A percentile compares a stretch with the other conserved stretches of the same genome.
Conservation (phyloP, 495 filamentous ascomycete genomes). For the Aspergillus wentii region DNA sequence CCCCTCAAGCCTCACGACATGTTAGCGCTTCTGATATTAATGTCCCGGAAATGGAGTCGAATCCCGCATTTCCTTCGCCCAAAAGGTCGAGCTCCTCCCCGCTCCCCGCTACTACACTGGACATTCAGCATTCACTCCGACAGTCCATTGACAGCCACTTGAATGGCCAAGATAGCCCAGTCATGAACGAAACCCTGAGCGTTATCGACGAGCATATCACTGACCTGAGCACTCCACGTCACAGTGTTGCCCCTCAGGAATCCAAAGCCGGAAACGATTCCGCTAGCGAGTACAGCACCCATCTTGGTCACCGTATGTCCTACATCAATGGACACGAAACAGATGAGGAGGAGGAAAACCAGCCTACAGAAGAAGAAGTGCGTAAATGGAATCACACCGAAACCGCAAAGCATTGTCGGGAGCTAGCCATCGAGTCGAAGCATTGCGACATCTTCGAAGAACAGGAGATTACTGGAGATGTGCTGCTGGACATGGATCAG, state of each 20-base stretch:
- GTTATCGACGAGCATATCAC: conserved; percentile 99
- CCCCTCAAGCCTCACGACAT: conserved; percentile 46
- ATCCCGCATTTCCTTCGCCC: conserved; percentile 13
- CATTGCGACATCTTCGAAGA: conserved; percentile 93
- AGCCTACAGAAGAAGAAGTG: conserved; percentile 59
- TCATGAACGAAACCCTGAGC: conserved; percentile 93
- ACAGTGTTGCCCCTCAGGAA: conserved; percentile 47
- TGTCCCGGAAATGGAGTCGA: conserved; percentile 14
- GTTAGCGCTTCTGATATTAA: conserved; percentile 30
- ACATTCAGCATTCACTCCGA: conserved; percentile 43
- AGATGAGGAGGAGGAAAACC: conserved; percentile 60
- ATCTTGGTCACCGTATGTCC: conserved; percentile 70
- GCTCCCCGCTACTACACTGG: conserved; percentile 35
- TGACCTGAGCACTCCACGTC: conserved; percentile 75
- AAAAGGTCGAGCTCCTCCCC: conserved; percentile 39
- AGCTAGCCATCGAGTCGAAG: conserved; percentile 69
- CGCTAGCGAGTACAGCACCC: conserved; percentile 82
- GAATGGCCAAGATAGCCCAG: conserved; percentile 62
- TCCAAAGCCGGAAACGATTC: conserved; percentile 67
- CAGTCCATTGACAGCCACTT: conserved; percentile 39
- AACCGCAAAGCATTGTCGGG: conserved; percentile 81
- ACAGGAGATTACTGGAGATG: conserved; percentile 93
- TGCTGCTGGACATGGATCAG: conserved; percentile 91
- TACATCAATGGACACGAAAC: conserved; percentile 89
- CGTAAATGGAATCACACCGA: conserved; percentile 69